Evolutionary conservation across 1,284 basidiomycete species (phyloP), one percentile per base, ranked within the genome.

Genomic region (Tremellales sp.): DNA sequence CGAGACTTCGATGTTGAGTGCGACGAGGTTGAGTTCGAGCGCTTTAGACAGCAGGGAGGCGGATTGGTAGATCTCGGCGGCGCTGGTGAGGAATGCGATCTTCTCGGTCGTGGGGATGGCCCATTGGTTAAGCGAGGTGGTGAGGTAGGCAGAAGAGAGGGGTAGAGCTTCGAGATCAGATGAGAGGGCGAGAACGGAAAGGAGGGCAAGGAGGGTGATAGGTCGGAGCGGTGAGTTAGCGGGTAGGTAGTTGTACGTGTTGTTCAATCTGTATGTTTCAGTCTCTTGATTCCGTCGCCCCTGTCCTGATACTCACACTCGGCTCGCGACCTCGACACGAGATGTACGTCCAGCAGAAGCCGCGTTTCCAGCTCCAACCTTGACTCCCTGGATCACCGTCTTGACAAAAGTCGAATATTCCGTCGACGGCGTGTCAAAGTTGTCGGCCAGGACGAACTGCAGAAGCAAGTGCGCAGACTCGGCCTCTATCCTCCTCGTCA

Each of bases 211-310:
- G 64, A 87, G 86, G 40, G 87, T 84, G 12, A 77, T 62, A 40
- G 84, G 74, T 24, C 89, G 83, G 48, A 87, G 76, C 11, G 82
- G 65, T 5, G 89, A 90, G 37, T 76, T 77, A 48, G 82, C 78
- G 22, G 89, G 85, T 21, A 86, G 77, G 17, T 84, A 80, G 70
- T 94, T 93, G 82, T 92, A 93, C 29, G 91, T 76, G 73, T 91
- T 92, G 45, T 87, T 85, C 26, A 94, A 75, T 66, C 90, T 92
- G 58, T 43, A 43, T 46, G n/a, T n/a, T n/a, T 10, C 25, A 40
- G 52, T 19, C 11, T 43, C 47, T n/a, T n/a, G n/a, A 33, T 15
- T 31, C 37, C 24, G 35, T 31, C 22, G 13, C 33, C 22, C 21
- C 19, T 22, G 22, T 47, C 39, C 22, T 19, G 24, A 10, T 24